Conservation (phyloP, 2,329 filamentous ascomycete genomes). For the Colletotrichum sp. region DNA sequence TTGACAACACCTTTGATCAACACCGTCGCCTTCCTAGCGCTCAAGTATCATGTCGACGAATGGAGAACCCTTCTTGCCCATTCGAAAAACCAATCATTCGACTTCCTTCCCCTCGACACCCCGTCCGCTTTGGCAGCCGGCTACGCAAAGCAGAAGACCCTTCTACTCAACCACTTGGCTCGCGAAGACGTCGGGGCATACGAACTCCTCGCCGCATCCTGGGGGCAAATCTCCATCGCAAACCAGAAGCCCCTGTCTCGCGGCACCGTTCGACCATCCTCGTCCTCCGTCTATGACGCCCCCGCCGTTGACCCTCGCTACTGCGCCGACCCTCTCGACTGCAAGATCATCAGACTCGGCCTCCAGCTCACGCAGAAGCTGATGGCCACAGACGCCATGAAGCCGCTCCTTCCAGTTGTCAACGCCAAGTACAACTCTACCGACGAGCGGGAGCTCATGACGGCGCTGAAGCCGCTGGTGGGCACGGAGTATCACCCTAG, state of each 20-base stretch:
- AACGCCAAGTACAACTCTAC: constrained; percentile 22
- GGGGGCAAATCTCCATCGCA: constrained; percentile 33
- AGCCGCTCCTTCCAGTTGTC: constrained; percentile 19
- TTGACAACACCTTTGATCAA: constrained; percentile 29
- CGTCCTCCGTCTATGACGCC: constrained; percentile 37
- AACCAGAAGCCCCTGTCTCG: constrained; percentile 47
- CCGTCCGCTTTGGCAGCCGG: constrained; percentile 38
- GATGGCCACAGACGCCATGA: constrained; percentile 28
- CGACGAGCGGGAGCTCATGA: constrained; percentile 26
- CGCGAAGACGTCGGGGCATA: constrained; percentile 26
- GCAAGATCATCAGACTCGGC: constrained; percentile 27
- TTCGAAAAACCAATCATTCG: constrained; percentile 23
- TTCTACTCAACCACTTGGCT: constrained; percentile 25
- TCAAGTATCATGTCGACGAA: constrained; percentile 25
- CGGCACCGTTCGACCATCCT: constrained; percentile 43
- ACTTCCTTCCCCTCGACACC: constrained; percentile 24
- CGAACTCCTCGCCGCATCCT: constrained; percentile 34
- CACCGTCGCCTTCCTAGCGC: constrained; percentile 28
- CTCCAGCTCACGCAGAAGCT: constrained; percentile 29
- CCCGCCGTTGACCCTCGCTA: constrained; percentile 47
- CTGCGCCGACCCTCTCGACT: constrained; percentile 46
- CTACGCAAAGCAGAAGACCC: constrained; percentile 36
- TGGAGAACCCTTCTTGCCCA: constrained; percentile 24
- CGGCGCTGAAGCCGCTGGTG: constrained; percentile 37
- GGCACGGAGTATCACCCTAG: constrained; percentile 44